Evolutionary conservation across 2,329 filamentous ascomycete genomes (phyloP).

Genomic region (Venturia carpophila): DNA sequence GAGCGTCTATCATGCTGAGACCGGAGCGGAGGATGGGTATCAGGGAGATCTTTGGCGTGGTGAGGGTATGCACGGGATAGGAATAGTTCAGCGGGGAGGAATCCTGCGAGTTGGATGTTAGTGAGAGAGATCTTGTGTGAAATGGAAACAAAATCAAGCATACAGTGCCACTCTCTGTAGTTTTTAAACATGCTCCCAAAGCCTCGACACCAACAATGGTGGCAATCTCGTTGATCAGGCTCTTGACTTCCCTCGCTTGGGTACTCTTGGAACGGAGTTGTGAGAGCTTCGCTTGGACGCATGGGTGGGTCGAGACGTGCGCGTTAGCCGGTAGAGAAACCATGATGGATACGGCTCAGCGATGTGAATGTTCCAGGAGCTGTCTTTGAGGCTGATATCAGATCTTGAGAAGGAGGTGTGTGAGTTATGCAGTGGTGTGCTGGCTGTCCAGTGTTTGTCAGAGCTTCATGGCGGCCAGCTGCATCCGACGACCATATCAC

Average conservation of each 20-base stretch:
- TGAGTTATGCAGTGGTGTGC: not conserved
- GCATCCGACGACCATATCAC: not conserved
- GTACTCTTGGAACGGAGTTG: slow-evolving; percentile 71
- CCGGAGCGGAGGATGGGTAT: slow-evolving; percentile 91
- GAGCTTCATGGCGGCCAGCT: not conserved
- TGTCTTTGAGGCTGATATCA: not conserved
- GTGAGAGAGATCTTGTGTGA: not conserved
- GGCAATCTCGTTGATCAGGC: slow-evolving; percentile 77
- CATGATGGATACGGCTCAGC: not conserved
- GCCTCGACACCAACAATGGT: slow-evolving; percentile 78
- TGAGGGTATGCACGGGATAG: slow-evolving; percentile 58
- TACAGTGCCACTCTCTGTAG: slow-evolving; percentile 57
- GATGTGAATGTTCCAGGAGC: not conserved
- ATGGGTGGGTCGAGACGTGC: slow-evolving; percentile 79
- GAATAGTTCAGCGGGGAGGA: slow-evolving; percentile 69
- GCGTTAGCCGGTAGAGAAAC: slow-evolving; percentile 44
- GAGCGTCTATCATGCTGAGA: slow-evolving; percentile 80
- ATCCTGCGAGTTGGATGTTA: slow-evolving; percentile 45
- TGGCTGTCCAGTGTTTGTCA: not conserved
- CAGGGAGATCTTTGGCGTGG: slow-evolving; percentile 63
- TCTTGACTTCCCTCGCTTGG: slow-evolving; percentile 66
- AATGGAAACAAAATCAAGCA: slow-evolving; percentile 23
- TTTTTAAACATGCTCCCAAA: slow-evolving; percentile 54
- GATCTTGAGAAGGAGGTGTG: not conserved
- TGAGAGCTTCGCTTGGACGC: slow-evolving; percentile 78